phyloP scores from a whole-genome alignment of 768 basidiomycete genomes.

The Agaricus blazei region DNA sequence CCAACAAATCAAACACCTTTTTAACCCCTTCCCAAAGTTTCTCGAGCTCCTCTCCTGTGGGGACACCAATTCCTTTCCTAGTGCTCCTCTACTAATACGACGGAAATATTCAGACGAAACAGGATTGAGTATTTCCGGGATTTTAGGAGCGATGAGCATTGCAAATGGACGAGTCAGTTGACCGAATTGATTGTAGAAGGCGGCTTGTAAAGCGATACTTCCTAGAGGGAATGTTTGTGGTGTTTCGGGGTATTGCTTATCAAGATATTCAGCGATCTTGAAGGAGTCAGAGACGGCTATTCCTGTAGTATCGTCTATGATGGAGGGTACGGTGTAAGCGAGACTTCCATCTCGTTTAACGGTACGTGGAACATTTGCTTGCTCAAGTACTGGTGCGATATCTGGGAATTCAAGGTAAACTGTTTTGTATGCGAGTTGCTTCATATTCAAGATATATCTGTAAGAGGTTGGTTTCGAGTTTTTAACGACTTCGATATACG shows the following conservation, averaged over 20 bases:
- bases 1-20: constrained; percentile 22
- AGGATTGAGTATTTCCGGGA: constrained; percentile 17
- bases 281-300: constrained; percentile 35
- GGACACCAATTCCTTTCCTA: no score
- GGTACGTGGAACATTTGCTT: constrained; percentile 32
- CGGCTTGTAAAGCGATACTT: constrained; percentile 32
- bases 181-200: constrained; percentile 24
- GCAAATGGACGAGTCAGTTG: neutral
- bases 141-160: constrained; percentile 14
- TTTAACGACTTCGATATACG: no score
- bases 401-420: constrained; percentile 48
- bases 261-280: constrained; percentile 46
- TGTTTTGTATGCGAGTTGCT: constrained; percentile 18
- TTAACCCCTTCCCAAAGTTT: constrained; percentile 33
- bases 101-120: constrained; percentile 26
- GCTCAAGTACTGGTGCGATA: constrained; percentile 29
- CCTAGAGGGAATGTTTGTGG: constrained; percentile 24
- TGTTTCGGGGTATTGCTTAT: constrained; percentile 40
- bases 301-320: constrained; percentile 40
- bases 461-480: no score
- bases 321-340: constrained; percentile 44
- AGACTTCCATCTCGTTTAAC: constrained; percentile 23
- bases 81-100: constrained; percentile 10
- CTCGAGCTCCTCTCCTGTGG: constrained; percentile 21
- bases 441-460: constrained; percentile 25